Evolutionary conservation across 768 basidiomycete genomes (phyloP).

Genomic region (Macrolepiota fuliginosa): DNA sequence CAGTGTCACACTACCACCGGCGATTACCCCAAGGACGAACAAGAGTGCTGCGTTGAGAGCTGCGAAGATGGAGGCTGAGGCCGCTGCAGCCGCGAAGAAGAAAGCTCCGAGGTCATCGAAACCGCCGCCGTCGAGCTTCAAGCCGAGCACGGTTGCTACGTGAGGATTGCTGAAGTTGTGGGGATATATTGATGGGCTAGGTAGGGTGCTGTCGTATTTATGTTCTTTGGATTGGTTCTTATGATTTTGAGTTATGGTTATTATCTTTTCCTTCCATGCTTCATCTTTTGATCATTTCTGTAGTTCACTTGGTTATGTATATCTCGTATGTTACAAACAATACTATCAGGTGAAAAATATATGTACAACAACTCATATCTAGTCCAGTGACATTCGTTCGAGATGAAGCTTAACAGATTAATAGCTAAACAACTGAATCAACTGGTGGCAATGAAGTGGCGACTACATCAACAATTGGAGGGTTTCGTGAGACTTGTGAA

Average conservation of each 20-base stretch:
- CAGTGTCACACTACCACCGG: conserved; percentile 53
- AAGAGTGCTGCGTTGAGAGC: conserved; percentile 69
- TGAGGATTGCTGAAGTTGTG: not conserved
- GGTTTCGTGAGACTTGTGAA: too few relatives aligned
- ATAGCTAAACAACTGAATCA: too few relatives aligned
- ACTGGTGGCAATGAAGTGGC: too few relatives aligned
- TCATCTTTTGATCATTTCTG: not conserved
- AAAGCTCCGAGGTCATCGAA: conserved; percentile 24
- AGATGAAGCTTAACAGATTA: too few relatives aligned
- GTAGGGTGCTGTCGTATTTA: not conserved
- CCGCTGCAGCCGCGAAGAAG: conserved; percentile 38
- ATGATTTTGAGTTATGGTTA: not conserved
- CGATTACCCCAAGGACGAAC: conserved; percentile 69
- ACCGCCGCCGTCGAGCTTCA: conserved; percentile 40
- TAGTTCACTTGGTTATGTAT: not conserved
- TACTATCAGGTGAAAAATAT: not conserved
- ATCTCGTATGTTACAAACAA: not conserved
- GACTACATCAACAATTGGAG: too few relatives aligned
- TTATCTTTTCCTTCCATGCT: not conserved
- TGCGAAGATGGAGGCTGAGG: conserved; percentile 62
- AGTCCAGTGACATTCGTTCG: not conserved
- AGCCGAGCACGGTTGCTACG: conserved; percentile 24
- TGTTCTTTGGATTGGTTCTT: not conserved
- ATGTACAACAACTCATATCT: not conserved
- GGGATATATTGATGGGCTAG: not conserved